Conservation (phyloP, 257 asterid species). For the Solanum commersonii region DNA sequence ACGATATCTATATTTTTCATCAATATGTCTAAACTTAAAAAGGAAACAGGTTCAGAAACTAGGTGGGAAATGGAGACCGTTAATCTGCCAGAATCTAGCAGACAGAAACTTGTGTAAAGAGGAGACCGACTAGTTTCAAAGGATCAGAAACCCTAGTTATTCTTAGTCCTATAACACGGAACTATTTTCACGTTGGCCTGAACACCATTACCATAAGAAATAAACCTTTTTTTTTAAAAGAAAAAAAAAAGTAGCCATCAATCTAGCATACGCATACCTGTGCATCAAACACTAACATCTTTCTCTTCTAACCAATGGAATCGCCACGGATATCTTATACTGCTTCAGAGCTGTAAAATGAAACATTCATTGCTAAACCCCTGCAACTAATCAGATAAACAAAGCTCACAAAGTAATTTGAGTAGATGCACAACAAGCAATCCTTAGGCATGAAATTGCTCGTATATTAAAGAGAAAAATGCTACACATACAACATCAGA, state of each 20-base stretch:
- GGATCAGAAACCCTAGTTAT: background rate
- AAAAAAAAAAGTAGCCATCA: background rate
- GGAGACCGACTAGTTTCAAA: background rate
- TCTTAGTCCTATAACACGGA: background rate
- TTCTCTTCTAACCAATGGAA: background rate
- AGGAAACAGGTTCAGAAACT: background rate
- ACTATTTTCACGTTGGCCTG: background rate
- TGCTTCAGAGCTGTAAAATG: background rate
- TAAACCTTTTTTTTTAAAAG: no score
- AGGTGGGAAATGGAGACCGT: background rate
- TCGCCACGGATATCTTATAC: background rate
- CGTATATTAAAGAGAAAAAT: background rate
- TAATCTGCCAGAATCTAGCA: background rate
- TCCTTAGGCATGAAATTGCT: background rate
- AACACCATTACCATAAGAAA: background rate
- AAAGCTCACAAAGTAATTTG: background rate
- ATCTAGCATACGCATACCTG: background rate
- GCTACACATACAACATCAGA: conserved; percentile 37
- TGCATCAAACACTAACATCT: background rate
- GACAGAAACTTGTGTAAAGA: background rate
- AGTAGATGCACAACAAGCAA: background rate
- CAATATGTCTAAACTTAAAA: background rate
- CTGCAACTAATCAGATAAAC: background rate
- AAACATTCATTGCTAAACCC: background rate
- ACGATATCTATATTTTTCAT: background rate